Conservation (phyloP, 2,329 filamentous ascomycete species). For the Penicillium sp. region DNA sequence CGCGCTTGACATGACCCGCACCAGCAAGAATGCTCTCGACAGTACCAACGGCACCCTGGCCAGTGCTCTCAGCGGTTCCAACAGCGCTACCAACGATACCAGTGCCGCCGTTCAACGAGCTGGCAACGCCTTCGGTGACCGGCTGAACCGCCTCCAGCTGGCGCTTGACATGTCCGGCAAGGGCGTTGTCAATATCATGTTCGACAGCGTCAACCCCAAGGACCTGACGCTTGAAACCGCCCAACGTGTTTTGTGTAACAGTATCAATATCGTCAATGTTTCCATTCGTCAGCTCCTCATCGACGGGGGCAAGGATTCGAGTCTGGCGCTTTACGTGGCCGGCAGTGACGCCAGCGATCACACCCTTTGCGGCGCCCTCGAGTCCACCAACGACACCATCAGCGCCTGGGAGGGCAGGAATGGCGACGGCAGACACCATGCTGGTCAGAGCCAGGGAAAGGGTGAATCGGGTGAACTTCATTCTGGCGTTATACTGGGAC, state of each 20-base stretch:
- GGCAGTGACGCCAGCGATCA: slow-evolving; percentile 7
- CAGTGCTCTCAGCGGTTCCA: slow-evolving; percentile 25
- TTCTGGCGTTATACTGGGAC: slow-evolving; percentile 30
- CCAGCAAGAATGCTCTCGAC: not conserved
- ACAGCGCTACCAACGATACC: slow-evolving; percentile 23
- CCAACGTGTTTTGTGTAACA: too few relatives aligned
- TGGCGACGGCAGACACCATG: slow-evolving; percentile 37
- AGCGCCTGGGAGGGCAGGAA: slow-evolving; percentile 30
- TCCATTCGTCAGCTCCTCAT: slow-evolving; percentile 13
- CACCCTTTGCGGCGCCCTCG: slow-evolving; percentile 10
- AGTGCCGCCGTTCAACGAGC: slow-evolving; percentile 24
- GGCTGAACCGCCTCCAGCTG: slow-evolving; percentile 13
- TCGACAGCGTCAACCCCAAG: too few relatives aligned
- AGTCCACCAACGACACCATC: slow-evolving; percentile 13
- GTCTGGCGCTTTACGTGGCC: slow-evolving; percentile 6
- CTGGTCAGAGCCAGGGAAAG: slow-evolving; percentile 41
- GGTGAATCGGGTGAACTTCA: slow-evolving; percentile 47
- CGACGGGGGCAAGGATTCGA: slow-evolving; percentile 10
- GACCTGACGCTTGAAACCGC: too few relatives aligned
- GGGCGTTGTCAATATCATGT: too few relatives aligned
- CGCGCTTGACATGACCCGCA: not conserved
- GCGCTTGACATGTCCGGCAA: not conserved
- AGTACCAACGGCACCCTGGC: slow-evolving; percentile 23
- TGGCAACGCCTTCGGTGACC: slow-evolving; percentile 6
- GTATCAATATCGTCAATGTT: too few relatives aligned